Conservation (phyloP, 495 filamentous ascomycete genomes). For the Sordaria brevicollis region DNA sequence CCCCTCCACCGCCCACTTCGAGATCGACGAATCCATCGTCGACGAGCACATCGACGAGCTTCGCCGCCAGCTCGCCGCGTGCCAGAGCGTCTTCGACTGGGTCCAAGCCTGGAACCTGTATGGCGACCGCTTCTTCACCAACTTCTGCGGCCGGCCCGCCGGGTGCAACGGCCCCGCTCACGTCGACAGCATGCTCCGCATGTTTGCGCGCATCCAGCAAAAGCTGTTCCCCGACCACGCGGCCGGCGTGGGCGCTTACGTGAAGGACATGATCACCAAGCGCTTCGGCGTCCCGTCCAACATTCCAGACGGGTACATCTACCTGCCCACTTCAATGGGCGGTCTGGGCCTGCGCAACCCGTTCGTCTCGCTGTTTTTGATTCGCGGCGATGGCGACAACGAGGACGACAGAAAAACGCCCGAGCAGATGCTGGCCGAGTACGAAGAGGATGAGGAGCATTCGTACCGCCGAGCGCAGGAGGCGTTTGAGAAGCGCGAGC, state of each 20-base stretch:
- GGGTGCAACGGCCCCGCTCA: slow-evolving; percentile 52
- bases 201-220: slow-evolving; percentile 48
- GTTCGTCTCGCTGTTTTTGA: slow-evolving; percentile 27
- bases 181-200: slow-evolving; percentile 52
- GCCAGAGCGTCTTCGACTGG: slow-evolving; percentile 49
- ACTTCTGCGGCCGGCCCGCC: slow-evolving; percentile 54
- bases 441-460: slow-evolving; percentile 13
- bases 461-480: slow-evolving; percentile 38
- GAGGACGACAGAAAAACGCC: slow-evolving; percentile 4
- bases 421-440: slow-evolving; percentile 8
- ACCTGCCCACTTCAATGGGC: slow-evolving; percentile 39
- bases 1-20: slow-evolving; percentile 39
- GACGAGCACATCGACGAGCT: slow-evolving; percentile 52
- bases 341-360: slow-evolving; percentile 48
- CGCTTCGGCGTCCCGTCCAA: slow-evolving; percentile 39
- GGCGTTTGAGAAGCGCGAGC: not conserved
- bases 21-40: slow-evolving; percentile 52
- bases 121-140: slow-evolving; percentile 52
- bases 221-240: slow-evolving; percentile 27
- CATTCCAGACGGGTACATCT: slow-evolving; percentile 57
- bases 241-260: slow-evolving; percentile 16
- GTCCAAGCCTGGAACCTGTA: slow-evolving; percentile 57
- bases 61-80: slow-evolving; percentile 40
- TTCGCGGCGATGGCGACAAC: slow-evolving; percentile 4
- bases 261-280: slow-evolving; percentile 41